phyloP scores from a whole-genome alignment of 129 eudicot genomes.

The Calendula officinalis region DNA sequence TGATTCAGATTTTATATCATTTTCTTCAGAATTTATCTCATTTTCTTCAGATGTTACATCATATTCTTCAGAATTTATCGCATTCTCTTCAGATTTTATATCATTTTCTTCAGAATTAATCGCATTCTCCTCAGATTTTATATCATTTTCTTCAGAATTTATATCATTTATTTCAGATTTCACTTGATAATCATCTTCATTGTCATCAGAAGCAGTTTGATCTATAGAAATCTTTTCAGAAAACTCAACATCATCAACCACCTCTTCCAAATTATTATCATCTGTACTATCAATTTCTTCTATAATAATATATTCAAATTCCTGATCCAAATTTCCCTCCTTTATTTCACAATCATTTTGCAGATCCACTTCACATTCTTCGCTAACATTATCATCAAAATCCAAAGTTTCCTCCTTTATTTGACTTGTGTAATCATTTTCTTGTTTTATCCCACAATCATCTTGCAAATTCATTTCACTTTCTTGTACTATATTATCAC shows the following conservation, averaged over 20 bases:
- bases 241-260: conserved; percentile 18
- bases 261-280: too few species aligned
- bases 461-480: conserved; percentile 21
- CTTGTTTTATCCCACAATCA: conserved; percentile 20
- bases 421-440: conserved; percentile 18
- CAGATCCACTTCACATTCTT: conserved; percentile 20
- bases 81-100: conserved; percentile 25
- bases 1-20: conserved; percentile 22
- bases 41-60: conserved; percentile 26
- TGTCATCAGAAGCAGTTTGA: conserved; percentile 32
- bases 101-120: conserved; percentile 19
- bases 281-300: conserved; percentile 17
- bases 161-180: conserved; percentile 29
- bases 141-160: conserved; percentile 24
- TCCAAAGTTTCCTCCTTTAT: conserved; percentile 19
- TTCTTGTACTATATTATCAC: conserved; percentile 19
- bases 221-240: conserved; percentile 18
- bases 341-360: not conserved
- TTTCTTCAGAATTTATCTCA: conserved; percentile 11
- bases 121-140: conserved; percentile 20
- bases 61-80: conserved; percentile 38
- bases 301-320: not conserved
- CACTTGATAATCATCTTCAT: conserved; percentile 23
- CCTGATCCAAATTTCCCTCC: conserved; percentile 12
- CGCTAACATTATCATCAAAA: conserved; percentile 20